Evolutionary conservation across 306 rosid genomes (phyloP), one percentile per base, ranked within the genome.

Genomic region (Senna tora): DNA sequence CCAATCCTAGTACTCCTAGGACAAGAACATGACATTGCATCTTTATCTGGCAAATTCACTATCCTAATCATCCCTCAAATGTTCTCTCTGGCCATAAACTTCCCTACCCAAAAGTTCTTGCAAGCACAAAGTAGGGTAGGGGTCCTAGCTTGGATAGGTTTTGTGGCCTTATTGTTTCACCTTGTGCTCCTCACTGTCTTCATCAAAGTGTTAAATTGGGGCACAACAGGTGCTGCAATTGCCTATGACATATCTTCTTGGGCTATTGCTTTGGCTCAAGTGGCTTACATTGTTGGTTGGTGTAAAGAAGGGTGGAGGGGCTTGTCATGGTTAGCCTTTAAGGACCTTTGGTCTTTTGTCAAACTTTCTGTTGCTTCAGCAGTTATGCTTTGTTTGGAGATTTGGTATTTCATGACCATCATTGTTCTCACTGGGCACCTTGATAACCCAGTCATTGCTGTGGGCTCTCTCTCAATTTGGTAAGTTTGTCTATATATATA

Each of bases 391-490:
- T 90, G 98, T 75, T 52, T 93, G 0, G 97, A 93, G 81, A 75
- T 93, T 71, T 90, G 98, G 97, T 93, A 93, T 72, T 87, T 93
- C 21, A 93, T 93, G 98, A 85, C 89, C 65, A 87, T 93, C 67
- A 90, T 86, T 77, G 93, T 90, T 49, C 97, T 93, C 65, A 90
- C 96, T 22, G 97, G 98, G 33, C 97, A 87, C 68, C 92, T 93
- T 16, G 92, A 83, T 7, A 75, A 90, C 67, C 92, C 97, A 5
- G 25, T 93, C 7, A 88, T 93, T 75, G 96, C 98, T 22, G 89
- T 93, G 62, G 98, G 96, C 20, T 93, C 98, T 5, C 97, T 93
- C 62, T 88, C 98, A 9, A 93, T 93, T n/a, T 90, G 98, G 97
- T 93, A 72, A 86, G 79, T 2, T 19, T 19, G 0, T 43, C 2